These are phyloP conservation scores for Cladosporium sp. DNA, from an alignment of 2,329 filamentous ascomycete species.

Conservation along the genomic window DNA sequence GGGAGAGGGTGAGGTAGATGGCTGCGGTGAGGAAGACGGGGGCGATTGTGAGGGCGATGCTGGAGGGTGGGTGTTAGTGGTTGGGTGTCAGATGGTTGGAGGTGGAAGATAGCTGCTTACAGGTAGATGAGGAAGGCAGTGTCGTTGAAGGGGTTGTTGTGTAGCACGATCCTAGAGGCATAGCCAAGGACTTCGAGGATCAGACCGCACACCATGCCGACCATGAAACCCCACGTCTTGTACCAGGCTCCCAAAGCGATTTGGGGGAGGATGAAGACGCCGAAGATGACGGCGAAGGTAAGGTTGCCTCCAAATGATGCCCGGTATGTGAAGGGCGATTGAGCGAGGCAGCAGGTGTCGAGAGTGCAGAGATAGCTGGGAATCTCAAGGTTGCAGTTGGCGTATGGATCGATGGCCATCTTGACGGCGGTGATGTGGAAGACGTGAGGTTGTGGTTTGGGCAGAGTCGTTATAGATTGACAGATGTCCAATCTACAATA, in stretches of 20 bases:
- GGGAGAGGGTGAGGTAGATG: conserved; percentile 50
- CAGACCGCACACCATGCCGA: conserved; percentile 51
- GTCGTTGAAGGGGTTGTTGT: conserved; percentile 47
- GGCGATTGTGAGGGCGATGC: conserved; percentile 47
- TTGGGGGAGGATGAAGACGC: conserved; percentile 51
- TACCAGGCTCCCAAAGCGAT: conserved; percentile 52
- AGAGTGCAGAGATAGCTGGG: conserved; percentile 29
- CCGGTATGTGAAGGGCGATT: conserved; percentile 54
- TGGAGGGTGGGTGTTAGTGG: conserved; percentile 29
- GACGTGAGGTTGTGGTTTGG: not conserved
- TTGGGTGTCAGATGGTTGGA: not conserved
- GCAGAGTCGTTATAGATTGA: not conserved
- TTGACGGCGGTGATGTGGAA: not conserved
- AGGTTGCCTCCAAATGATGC: conserved; percentile 48
- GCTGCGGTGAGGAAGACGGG: conserved; percentile 50
- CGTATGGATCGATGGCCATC: conserved; percentile 24
- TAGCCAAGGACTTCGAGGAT: conserved; percentile 59
- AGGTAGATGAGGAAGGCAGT: conserved; percentile 44
- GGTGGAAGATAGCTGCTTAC: not conserved
- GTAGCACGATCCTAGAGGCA: conserved; percentile 52
- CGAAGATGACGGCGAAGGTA: conserved; percentile 57
- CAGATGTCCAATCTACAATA: not conserved
- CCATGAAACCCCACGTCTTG: conserved; percentile 59
- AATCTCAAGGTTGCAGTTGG: conserved; percentile 29
- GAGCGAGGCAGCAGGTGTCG: conserved; percentile 36